Evolutionary conservation across 1,284 basidiomycete genomes (phyloP).

Genomic region (Laetiporus sulphureus): DNA sequence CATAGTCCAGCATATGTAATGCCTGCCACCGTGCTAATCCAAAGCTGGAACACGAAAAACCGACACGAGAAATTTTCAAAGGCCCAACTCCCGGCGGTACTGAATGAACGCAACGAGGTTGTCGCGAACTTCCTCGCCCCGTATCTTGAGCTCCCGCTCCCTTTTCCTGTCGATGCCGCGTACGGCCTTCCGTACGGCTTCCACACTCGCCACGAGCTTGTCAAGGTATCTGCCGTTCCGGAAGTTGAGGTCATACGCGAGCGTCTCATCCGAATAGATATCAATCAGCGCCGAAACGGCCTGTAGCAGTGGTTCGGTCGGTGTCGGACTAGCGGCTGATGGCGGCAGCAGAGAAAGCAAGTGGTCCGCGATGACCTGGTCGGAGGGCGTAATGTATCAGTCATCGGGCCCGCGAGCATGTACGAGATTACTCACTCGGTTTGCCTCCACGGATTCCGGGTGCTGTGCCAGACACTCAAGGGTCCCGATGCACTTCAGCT

Average conservation of each 20-base stretch:
- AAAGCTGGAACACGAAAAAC: too few relatives aligned
- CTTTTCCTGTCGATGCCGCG: constrained; percentile 34
- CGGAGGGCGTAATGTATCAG: constrained; percentile 4
- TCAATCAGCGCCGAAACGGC: constrained; percentile 86
- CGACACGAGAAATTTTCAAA: too few relatives aligned
- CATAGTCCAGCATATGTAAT: too few relatives aligned
- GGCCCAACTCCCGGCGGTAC: constrained; percentile 62
- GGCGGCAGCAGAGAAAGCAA: constrained; percentile 52
- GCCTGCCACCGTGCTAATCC: too few relatives aligned
- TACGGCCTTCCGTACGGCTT: constrained; percentile 40
- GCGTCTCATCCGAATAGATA: constrained; percentile 88
- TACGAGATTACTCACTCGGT: constrained; percentile 44
- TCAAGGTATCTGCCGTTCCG: constrained; percentile 38
- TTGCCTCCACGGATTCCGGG: constrained; percentile 56
- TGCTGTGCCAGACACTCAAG: constrained; percentile 78
- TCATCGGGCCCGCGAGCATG: constrained; percentile 10
- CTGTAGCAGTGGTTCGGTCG: constrained; percentile 75
- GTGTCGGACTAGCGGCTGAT: constrained; percentile 32
- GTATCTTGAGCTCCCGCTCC: constrained; percentile 36
- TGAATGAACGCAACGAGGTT: constrained; percentile 87
- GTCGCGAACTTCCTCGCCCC: constrained; percentile 72
- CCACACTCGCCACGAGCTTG: constrained; percentile 35
- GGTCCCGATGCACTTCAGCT: constrained; percentile 77
- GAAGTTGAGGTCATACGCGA: constrained; percentile 82
- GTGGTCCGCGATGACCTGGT: constrained; percentile 61